These are phyloP conservation scores for Aureobasidium sp. DNA, from an alignment of 2,329 filamentous ascomycete species.

Conservation along the genomic window DNA sequence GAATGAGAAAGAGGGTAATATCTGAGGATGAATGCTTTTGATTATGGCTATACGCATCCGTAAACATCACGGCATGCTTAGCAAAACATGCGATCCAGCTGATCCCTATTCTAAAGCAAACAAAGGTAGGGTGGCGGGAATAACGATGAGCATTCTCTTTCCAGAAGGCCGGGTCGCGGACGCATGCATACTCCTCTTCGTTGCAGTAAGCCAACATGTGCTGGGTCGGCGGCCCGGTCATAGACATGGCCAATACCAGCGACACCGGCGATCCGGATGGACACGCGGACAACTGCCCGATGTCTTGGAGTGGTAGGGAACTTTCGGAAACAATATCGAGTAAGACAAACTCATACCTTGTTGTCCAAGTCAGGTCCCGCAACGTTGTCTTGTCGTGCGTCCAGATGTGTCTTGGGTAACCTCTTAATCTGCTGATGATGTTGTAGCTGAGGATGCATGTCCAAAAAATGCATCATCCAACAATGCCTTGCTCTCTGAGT, in stretches of 20 bases:
- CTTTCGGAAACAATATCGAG: not conserved
- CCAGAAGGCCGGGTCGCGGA: not conserved
- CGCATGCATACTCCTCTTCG: not conserved
- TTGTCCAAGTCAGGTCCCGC: not conserved
- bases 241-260: not conserved
- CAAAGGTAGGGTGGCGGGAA: not conserved
- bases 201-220: constrained; percentile 1
- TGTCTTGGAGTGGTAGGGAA: not conserved
- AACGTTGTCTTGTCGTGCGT: not conserved
- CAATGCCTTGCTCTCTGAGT: not conserved
- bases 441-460: not conserved
- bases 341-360: not conserved
- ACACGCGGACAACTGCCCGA: not conserved
- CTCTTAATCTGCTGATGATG: not conserved
- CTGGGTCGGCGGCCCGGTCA: not conserved
- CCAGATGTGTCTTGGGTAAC: not conserved
- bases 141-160: not conserved
- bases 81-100: not conserved
- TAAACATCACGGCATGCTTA: not conserved
- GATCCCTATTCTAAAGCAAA: not conserved
- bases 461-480: not conserved
- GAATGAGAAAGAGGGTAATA: not conserved
- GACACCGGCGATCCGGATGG: not conserved
- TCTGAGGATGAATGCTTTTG: not conserved
- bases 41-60: not conserved